A percentile compares a stretch with the other conserved stretches of the same genome.
Evolutionary conservation across 352 stramenopile genomes (phyloP).

Genomic region (Ophiocytium majus): DNA sequence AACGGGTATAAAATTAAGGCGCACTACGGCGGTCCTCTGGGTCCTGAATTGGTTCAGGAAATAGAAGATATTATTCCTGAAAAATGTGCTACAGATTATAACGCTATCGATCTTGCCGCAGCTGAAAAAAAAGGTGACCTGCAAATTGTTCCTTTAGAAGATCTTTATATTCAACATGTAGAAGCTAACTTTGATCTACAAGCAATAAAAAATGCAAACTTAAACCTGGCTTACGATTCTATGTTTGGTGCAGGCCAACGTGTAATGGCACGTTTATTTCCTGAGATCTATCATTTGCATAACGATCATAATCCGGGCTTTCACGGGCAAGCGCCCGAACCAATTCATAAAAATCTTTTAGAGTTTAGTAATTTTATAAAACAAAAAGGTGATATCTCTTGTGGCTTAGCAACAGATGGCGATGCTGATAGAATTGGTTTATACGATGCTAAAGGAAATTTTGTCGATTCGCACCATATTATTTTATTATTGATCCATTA

Average conservation of each 20-base stretch:
- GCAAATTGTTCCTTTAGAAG: neutral
- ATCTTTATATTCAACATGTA: neutral
- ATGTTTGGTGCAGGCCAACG: slow-evolving; percentile 15
- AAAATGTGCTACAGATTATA: neutral
- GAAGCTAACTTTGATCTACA: slow-evolving; percentile 4
- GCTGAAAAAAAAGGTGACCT: neutral
- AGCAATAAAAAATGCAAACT: slow-evolving; percentile 12
- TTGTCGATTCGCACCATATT: slow-evolving; percentile 14
- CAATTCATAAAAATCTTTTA: slow-evolving; percentile 9
- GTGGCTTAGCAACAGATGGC: slow-evolving; percentile 4
- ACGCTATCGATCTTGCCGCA: neutral
- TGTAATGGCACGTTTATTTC: slow-evolving; percentile 10
- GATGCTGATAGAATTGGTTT: slow-evolving; percentile 18
- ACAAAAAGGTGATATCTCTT: slow-evolving; percentile 3
- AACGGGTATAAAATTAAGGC: slow-evolving; percentile 16
- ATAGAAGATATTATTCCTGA: slow-evolving; percentile 16
- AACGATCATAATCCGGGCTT: slow-evolving; percentile 12
- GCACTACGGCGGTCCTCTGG: neutral
- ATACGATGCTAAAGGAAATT: slow-evolving; percentile 15
- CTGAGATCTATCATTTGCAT: slow-evolving; percentile 7
- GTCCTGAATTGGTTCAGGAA: slow-evolving; percentile 3
- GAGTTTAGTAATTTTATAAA: slow-evolving; percentile 17
- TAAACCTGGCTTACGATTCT: neutral
- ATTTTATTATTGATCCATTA: slow-evolving; percentile 22
- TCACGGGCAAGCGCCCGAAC: slow-evolving; percentile 8